Evolutionary conservation across 768 basidiomycete species (phyloP).

Genomic region (Psilocybe subaeruginosa): DNA sequence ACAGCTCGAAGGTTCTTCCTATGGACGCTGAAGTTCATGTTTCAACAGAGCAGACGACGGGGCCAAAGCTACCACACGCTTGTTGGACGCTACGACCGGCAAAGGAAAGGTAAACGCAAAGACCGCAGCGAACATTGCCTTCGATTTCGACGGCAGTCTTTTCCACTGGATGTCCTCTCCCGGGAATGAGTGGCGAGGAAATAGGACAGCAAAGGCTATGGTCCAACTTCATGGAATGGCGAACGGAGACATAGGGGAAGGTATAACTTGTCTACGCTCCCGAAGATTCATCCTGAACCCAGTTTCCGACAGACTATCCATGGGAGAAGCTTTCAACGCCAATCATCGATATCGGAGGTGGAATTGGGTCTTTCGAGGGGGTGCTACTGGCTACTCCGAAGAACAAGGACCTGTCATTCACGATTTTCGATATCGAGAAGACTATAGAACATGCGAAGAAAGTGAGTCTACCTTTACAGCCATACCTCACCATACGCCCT

Average conservation of each 20-base stretch:
- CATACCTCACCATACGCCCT: no score
- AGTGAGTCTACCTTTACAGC: background rate
- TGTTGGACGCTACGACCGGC: background rate
- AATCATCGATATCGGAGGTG: conserved; percentile 4
- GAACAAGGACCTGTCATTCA: background rate
- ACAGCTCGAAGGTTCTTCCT: background rate
- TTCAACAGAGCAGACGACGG: background rate
- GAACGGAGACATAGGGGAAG: background rate
- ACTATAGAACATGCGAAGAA: background rate
- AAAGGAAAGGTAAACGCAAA: background rate
- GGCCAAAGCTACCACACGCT: background rate
- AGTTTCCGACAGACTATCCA: background rate
- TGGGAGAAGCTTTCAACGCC: conserved; percentile 1
- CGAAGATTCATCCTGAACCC: no score
- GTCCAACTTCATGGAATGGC: conserved; percentile 4
- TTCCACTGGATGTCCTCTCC: conserved; percentile 3
- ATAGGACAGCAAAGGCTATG: background rate
- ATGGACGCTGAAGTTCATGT: background rate
- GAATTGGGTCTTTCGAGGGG: background rate
- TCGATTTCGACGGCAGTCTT: background rate
- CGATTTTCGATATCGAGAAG: conserved; percentile 5
- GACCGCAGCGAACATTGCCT: conserved; percentile 1
- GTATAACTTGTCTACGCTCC: background rate
- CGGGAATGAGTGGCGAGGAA: conserved; percentile 3
- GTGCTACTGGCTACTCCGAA: background rate